Percentiles rank a stretch among this genome's conserved stretches.
These are phyloP conservation scores for Septoria linicola DNA, from an alignment of 2,329 filamentous ascomycete genomes.

Conservation along the genomic window DNA sequence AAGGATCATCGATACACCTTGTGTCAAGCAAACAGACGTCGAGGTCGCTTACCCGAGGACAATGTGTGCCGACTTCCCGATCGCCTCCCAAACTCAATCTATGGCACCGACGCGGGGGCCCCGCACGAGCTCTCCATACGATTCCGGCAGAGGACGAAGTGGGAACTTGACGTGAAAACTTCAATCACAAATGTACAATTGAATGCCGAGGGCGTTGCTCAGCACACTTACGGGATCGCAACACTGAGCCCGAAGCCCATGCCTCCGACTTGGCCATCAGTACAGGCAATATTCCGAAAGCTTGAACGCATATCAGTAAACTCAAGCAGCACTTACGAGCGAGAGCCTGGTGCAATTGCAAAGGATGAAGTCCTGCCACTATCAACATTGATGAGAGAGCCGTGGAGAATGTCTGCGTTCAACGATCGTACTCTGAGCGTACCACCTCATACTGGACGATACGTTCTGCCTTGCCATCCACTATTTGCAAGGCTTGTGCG, in stretches of 20 bases:
- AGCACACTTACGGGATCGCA: background rate
- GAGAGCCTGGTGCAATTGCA: constrained; percentile 7
- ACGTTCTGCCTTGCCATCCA: constrained; percentile 36
- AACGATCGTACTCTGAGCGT: constrained; percentile 32
- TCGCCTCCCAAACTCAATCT: constrained; percentile 16
- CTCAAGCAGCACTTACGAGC: constrained; percentile 22
- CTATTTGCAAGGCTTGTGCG: constrained; percentile 45
- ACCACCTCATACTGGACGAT: constrained; percentile 17
- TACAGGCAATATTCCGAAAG: constrained; percentile 23
- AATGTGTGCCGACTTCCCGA: constrained; percentile 9
- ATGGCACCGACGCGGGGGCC: background rate
- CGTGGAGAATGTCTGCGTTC: constrained; percentile 23
- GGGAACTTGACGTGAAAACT: too few relatives aligned
- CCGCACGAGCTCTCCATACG: background rate
- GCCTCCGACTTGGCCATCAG: constrained; percentile 21
- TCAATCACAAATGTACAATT: too few relatives aligned
- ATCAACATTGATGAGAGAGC: constrained; percentile 17
- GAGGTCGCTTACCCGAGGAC: constrained; percentile 11
- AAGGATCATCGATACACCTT: background rate
- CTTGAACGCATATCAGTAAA: constrained; percentile 20
- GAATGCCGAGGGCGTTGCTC: too few relatives aligned
- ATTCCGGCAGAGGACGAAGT: background rate
- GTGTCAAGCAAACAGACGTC: background rate
- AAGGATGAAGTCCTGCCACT: constrained; percentile 20
- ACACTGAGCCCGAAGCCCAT: constrained; percentile 1